Conservation (phyloP, 805 yeast species). For the Saccharomyces paradoxus region DNA sequence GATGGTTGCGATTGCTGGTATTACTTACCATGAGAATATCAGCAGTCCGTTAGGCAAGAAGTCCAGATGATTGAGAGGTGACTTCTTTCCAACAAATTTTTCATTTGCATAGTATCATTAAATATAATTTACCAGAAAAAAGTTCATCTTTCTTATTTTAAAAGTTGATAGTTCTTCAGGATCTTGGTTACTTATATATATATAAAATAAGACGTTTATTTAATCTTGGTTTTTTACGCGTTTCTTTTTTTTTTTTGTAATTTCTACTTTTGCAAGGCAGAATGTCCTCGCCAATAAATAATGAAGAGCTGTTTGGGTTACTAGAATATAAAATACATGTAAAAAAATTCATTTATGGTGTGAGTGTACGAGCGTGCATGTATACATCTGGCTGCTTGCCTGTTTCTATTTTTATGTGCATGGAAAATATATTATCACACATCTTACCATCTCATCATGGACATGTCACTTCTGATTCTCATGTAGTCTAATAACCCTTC, state of each 20-base stretch:
- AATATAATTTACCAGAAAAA: neutral
- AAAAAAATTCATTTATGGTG: neutral
- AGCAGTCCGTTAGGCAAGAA: neutral
- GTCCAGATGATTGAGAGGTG: neutral
- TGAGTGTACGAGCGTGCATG: neutral
- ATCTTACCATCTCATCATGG: slow-evolving; percentile 72
- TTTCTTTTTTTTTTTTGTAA: neutral
- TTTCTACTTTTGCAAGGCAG: neutral
- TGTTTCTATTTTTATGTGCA: neutral
- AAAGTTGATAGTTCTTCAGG: neutral
- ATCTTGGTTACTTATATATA: neutral
- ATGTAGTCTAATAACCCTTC: slow-evolving; percentile 77
- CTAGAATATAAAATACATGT: neutral
- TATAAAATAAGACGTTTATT: neutral
- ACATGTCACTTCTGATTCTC: slow-evolving; percentile 84
- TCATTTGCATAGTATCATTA: neutral
- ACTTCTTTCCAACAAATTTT: neutral
- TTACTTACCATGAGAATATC: neutral
- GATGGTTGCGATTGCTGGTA: neutral
- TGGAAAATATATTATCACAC: neutral
- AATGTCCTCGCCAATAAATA: neutral
- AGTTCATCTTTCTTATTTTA: neutral
- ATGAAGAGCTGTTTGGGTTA: neutral
- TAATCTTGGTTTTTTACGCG: neutral
- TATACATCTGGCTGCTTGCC: neutral